Conservation (phyloP, 169 alveolate genomes). For the Babesia bovis region DNA sequence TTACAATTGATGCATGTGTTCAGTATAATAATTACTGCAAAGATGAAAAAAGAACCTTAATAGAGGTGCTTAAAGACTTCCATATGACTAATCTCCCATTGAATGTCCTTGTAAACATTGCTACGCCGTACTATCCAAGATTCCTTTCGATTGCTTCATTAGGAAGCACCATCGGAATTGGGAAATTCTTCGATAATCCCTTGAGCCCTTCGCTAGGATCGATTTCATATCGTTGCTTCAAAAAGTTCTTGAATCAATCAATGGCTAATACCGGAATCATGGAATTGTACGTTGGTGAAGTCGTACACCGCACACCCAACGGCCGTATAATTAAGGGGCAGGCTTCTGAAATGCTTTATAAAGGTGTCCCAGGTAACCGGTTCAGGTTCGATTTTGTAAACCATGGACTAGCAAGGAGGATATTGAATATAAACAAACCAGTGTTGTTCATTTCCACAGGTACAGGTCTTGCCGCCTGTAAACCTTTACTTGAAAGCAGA, state of each 20-base stretch:
- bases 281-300: slow-evolving; percentile 45
- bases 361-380: background rate
- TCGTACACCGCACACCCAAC: slow-evolving; percentile 35
- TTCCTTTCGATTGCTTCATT: slow-evolving; percentile 58
- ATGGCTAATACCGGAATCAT: slow-evolving; percentile 20
- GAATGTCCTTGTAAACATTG: slow-evolving; percentile 50
- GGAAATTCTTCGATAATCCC: background rate
- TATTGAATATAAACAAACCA: slow-evolving; percentile 32
- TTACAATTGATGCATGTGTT: slow-evolving; percentile 36
- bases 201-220: background rate
- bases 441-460: slow-evolving; percentile 64
- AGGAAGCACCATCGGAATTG: slow-evolving; percentile 15
- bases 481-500: slow-evolving; percentile 49
- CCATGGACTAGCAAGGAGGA: background rate
- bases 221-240: slow-evolving; percentile 6
- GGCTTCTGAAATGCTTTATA: slow-evolving; percentile 34
- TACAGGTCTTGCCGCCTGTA: slow-evolving; percentile 56
- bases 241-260: slow-evolving; percentile 10
- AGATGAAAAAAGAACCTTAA: slow-evolving; percentile 46
- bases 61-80: slow-evolving; percentile 57
- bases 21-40: slow-evolving; percentile 59
- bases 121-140: slow-evolving; percentile 62
- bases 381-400: slow-evolving; percentile 5
- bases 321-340: slow-evolving; percentile 38
- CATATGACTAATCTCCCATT: slow-evolving; percentile 32